A percentile compares a stretch with the other conserved stretches of the same genome.
These are phyloP conservation scores for Calonectria naviculata DNA, from an alignment of 2,329 filamentous ascomycete species.

Conservation along the genomic window DNA sequence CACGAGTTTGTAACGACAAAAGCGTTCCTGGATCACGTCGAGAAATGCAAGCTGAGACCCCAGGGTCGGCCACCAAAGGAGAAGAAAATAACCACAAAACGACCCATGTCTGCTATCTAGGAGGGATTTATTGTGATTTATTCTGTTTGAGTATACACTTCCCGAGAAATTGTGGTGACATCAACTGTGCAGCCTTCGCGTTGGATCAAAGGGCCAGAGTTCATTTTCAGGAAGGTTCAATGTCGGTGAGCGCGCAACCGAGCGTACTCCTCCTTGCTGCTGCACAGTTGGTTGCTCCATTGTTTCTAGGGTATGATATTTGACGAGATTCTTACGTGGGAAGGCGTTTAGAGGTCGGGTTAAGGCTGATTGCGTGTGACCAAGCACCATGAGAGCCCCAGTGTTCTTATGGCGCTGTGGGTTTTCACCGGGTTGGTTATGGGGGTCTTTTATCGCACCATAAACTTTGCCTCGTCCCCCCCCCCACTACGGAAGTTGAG, in stretches of 20 bases:
- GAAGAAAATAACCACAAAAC: not conserved
- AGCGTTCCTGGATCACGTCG: not conserved
- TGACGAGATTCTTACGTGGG: not conserved
- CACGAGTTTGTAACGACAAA: not conserved
- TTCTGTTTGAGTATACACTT: not conserved
- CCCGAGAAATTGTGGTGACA: not conserved
- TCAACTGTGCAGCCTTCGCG: not conserved
- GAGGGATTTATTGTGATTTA: not conserved
- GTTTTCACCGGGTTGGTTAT: not conserved
- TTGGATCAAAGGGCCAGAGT: not conserved
- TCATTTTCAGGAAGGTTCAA: not conserved
- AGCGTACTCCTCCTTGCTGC: not conserved
- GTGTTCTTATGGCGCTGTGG: not conserved
- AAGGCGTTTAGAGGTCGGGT: not conserved
- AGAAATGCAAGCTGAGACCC: not conserved
- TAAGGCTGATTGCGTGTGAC: not conserved
- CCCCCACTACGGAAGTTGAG: not conserved
- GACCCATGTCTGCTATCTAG: not conserved
- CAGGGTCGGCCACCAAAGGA: not conserved
- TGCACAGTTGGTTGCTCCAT: not conserved
- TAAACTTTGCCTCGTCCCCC: not conserved
- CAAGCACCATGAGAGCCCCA: not conserved
- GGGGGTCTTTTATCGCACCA: not conserved
- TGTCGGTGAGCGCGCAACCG: not conserved
- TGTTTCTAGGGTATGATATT: not conserved